A percentile compares a stretch with the other conserved stretches of the same genome.
Conservation (phyloP, 2,329 filamentous ascomycete genomes). For the Neonectria coccinea region DNA sequence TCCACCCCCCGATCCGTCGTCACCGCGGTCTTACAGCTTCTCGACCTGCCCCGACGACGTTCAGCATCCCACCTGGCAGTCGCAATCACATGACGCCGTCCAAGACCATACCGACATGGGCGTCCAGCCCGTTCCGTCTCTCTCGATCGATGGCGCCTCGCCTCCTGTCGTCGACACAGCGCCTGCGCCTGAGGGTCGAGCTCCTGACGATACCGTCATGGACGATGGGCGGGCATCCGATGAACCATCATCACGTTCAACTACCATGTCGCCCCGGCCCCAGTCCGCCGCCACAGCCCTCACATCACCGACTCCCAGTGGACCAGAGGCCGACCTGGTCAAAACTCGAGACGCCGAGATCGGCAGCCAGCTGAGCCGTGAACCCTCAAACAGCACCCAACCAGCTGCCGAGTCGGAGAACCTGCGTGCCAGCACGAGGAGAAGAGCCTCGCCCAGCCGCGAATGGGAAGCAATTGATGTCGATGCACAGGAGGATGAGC, state of each 20-base stretch:
- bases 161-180: constrained; percentile 36
- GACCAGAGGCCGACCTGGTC: constrained; percentile 45
- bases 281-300: constrained; percentile 50
- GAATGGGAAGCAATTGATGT: constrained; percentile 42
- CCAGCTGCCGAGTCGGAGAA: constrained; percentile 37
- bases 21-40: constrained; percentile 53
- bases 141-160: constrained; percentile 39
- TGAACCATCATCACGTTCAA: constrained; percentile 52
- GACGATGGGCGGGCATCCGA: constrained; percentile 44
- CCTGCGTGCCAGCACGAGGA: constrained; percentile 28
- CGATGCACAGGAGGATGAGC: constrained; percentile 47
- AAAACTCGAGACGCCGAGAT: constrained; percentile 51
- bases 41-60: constrained; percentile 60
- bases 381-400: constrained; percentile 37
- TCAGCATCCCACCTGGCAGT: constrained; percentile 46
- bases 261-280: constrained; percentile 59
- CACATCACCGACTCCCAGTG: constrained; percentile 50
- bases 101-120: constrained; percentile 38
- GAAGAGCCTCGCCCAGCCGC: constrained; percentile 32
- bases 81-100: constrained; percentile 39
- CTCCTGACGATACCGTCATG: constrained; percentile 42
- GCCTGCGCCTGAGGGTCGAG: constrained; percentile 35
- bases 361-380: constrained; percentile 40
- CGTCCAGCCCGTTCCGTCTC: constrained; percentile 35
- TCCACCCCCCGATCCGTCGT: constrained; percentile 52